Evolutionary conservation across 352 stramenopile genomes (phyloP), one percentile per base, ranked within the genome.

Genomic region (Thraustochytrium striatum): DNA sequence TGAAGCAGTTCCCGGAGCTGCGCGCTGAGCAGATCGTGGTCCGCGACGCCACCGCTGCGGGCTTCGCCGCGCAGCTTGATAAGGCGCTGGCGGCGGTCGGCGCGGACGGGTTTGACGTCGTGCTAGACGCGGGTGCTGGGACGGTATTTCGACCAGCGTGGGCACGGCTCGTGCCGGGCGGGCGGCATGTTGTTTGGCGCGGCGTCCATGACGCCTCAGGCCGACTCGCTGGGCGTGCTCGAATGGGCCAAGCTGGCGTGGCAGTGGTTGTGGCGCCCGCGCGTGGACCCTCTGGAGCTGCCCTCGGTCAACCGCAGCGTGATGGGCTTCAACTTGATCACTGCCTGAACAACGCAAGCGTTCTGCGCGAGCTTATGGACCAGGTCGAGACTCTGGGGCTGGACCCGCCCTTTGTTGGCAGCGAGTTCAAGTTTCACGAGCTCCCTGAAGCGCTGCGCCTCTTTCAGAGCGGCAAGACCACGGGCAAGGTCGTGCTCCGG

Each of bases 251-350:
- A 38, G 2, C 72, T 83, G 33, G 61, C 65, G 21, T 57, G 21
- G 43, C 44, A 50, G 32, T 83, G 79, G 33, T 5, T 83, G 1
- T 30, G n/a, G 21, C 33, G 79, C 41, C 79, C 79, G 1, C 44
- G 16, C n/a, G 59, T 82, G 11, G 79, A 83, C 50, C 72, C 79
- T 11, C 55, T 78, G 11, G 72, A 83, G 21, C 55, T 83, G 39
- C 69, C 59, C 19, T 39, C 33, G 2, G 43, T 50, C 39, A 83
- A 82, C 39, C 25, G 44, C 13, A 47, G 36, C 36, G 79, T 82
- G 33, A 73, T 82, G 41, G 79, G 79, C 52, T 83, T 83, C 79
- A 82, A 83, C 43, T 47, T 83, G 19, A 83, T 83, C 65, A 75
- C 61, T 83, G 79, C 47, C 70, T 83, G 11, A 83, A 78, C 21